These are phyloP conservation scores for Echites panduratus DNA, from an alignment of 257 asterid species.

Conservation along the genomic window DNA sequence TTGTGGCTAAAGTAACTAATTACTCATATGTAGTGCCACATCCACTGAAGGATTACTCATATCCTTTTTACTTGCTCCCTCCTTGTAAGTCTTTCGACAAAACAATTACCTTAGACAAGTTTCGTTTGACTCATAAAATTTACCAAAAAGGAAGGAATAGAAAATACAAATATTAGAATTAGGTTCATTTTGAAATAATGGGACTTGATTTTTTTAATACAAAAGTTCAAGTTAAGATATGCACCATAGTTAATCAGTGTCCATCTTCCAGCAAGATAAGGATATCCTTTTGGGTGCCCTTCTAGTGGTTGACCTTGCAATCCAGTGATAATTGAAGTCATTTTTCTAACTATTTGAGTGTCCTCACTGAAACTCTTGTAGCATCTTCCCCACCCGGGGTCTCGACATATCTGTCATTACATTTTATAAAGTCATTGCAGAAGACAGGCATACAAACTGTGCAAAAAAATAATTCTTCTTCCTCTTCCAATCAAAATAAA, in stretches of 20 bases:
- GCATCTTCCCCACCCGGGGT: slow-evolving; percentile 92
- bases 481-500: not conserved
- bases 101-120: not conserved
- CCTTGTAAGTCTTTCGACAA: not conserved
- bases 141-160: not conserved
- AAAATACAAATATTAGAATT: not conserved
- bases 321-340: slow-evolving; percentile 60
- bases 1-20: not conserved
- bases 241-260: slow-evolving; percentile 1
- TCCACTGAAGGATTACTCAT: not conserved
- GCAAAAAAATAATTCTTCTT: not conserved
- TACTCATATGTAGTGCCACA: not conserved
- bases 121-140: not conserved
- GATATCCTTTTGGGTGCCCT: slow-evolving; percentile 60
- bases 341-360: slow-evolving; percentile 54
- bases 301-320: slow-evolving; percentile 75
- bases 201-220: not conserved
- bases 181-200: not conserved
- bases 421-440: too few species aligned
- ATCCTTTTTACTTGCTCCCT: not conserved
- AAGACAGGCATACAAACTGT: not conserved
- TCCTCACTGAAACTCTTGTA: slow-evolving; percentile 85
- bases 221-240: not conserved
- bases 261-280: slow-evolving; percentile 75
- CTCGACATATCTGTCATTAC: slow-evolving; percentile 70